A percentile compares a stretch with the other conserved stretches of the same genome.
These are phyloP conservation scores for Selenicereus undatus DNA, from an alignment of 148 eudicot genomes.

Conservation along the genomic window DNA sequence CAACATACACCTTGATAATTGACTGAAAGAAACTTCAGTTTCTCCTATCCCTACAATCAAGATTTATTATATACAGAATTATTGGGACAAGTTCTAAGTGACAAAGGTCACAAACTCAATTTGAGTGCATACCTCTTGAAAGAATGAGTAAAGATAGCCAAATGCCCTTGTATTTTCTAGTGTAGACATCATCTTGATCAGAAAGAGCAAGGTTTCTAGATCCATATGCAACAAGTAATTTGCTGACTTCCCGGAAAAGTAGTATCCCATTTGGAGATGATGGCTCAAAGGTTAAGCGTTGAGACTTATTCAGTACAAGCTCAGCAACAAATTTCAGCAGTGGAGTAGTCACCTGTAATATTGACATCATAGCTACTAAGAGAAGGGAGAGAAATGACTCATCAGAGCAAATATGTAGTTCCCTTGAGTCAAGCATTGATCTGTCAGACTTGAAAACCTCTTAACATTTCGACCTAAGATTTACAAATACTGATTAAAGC, in stretches of 20 bases:
- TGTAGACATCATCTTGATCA: constrained; percentile 58
- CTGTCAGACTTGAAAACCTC: not conserved
- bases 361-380: constrained; percentile 11
- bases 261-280: constrained; percentile 91
- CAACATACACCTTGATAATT: not conserved
- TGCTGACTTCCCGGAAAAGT: constrained; percentile 97
- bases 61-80: not conserved
- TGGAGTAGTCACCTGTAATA: constrained; percentile 84
- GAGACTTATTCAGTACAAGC: constrained; percentile 74
- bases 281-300: constrained; percentile 72
- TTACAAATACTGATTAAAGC: not conserved
- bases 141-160: constrained; percentile 69
- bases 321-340: constrained; percentile 84
- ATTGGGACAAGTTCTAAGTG: not conserved
- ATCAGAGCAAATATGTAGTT: not conserved
- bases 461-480: not conserved
- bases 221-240: constrained; percentile 83
- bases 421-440: not conserved
- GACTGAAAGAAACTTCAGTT: not conserved
- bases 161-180: constrained; percentile 87
- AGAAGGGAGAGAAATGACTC: not conserved
- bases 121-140: constrained; percentile 50
- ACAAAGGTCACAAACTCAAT: not conserved
- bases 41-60: not conserved
- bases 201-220: constrained; percentile 65